Conservation (phyloP, 1,284 basidiomycete genomes). For the Agaricales sp. region DNA sequence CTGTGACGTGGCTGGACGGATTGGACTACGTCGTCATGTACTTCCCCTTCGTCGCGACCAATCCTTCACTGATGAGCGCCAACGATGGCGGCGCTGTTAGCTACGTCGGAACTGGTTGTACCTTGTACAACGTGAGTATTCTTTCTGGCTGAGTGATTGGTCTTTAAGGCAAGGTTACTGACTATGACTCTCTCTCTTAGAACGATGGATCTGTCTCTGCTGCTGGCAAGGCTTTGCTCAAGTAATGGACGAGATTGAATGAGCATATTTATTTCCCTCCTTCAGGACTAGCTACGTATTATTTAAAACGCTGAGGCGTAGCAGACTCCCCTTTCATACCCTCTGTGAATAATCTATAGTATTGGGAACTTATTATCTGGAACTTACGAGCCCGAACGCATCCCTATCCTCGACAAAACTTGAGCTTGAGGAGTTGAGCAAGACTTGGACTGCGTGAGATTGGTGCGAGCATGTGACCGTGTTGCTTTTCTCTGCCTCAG, state of each 20-base stretch:
- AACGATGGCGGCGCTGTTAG: conserved; percentile 10
- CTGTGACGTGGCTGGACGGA: conserved; percentile 14
- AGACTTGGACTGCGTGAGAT: too few species aligned
- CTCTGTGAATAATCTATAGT: too few species aligned
- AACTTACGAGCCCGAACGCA: too few species aligned
- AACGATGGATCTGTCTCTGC: neutral
- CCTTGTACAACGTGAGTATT: conserved; percentile 10
- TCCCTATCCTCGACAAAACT: too few species aligned
- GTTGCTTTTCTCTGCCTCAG: too few species aligned
- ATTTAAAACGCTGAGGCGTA: too few species aligned
- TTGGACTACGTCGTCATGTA: conserved; percentile 13
- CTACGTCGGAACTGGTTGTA: conserved; percentile 13
- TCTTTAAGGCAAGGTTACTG: neutral
- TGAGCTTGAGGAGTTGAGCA: too few species aligned
- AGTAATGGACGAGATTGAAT: neutral
- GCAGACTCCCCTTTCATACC: too few species aligned
- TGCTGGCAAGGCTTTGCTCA: neutral
- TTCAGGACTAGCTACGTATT: too few species aligned
- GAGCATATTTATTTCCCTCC: neutral
- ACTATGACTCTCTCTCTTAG: neutral
- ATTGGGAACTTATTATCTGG: too few species aligned
- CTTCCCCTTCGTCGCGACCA: conserved; percentile 17
- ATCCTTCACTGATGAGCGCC: conserved; percentile 10
- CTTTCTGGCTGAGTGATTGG: too few species aligned
- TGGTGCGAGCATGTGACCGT: too few species aligned